A percentile compares a stretch with the other conserved stretches of the same genome.
phyloP scores from a whole-genome alignment of 768 basidiomycete genomes.

The Suillus tomentosus region DNA sequence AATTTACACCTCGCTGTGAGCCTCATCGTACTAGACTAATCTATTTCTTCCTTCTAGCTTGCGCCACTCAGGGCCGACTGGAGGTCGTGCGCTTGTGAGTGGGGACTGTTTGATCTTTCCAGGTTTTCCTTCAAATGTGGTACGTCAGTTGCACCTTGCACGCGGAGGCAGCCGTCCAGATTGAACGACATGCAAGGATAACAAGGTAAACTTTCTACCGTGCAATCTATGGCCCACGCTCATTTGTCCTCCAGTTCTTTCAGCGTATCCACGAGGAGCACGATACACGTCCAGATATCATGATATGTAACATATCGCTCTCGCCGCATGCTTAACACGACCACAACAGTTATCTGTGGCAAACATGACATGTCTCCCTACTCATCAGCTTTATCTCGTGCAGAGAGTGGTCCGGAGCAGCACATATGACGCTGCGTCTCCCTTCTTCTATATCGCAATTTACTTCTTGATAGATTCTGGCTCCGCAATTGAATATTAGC shows the following conservation, averaged over 20 bases:
- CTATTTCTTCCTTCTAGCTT: slow-evolving; percentile 1
- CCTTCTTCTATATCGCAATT: slow-evolving; percentile 86
- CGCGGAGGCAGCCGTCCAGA: neutral
- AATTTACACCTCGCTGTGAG: neutral
- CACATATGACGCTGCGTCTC: slow-evolving; percentile 57
- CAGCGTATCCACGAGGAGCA: neutral
- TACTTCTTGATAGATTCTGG: slow-evolving; percentile 77
- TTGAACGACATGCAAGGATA: neutral
- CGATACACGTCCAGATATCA: slow-evolving; percentile 75
- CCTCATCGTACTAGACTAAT: neutral
- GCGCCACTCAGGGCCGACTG: slow-evolving; percentile 4
- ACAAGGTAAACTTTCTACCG: neutral
- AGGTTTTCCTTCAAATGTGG: neutral
- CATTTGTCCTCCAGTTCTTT: neutral
- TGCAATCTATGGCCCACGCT: neutral
- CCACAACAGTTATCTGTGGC: slow-evolving; percentile 73
- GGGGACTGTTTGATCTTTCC: neutral
- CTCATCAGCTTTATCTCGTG: slow-evolving; percentile 70
- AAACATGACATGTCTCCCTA: slow-evolving; percentile 88
- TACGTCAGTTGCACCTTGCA: neutral
- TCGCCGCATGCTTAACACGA: slow-evolving; percentile 86
- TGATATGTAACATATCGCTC: slow-evolving; percentile 53
- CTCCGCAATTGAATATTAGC: slow-evolving; percentile 81
- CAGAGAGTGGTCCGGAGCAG: slow-evolving; percentile 85
- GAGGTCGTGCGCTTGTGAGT: neutral